These are phyloP conservation scores for Petunia secreta DNA, from an alignment of 257 asterid genomes.

Conservation along the genomic window DNA sequence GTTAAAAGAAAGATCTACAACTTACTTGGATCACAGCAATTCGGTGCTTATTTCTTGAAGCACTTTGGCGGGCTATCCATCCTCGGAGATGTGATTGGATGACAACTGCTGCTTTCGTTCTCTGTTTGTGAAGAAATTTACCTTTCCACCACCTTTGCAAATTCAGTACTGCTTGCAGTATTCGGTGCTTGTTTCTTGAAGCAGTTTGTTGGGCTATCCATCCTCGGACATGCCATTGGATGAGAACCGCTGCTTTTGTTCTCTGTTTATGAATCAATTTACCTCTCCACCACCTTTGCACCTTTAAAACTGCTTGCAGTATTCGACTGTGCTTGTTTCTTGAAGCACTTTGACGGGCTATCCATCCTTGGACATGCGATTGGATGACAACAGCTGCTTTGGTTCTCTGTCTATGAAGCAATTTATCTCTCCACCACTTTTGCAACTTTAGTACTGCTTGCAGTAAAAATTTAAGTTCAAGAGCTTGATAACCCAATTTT, in stretches of 20 bases:
- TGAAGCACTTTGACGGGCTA: slow-evolving; percentile 47
- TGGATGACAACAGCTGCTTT: slow-evolving; percentile 67
- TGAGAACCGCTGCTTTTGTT: slow-evolving; percentile 55
- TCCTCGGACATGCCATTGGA: slow-evolving; percentile 68
- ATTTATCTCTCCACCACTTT: slow-evolving; percentile 77
- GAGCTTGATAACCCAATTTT: slow-evolving; percentile 34
- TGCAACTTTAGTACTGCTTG: slow-evolving; percentile 72
- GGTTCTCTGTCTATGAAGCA: slow-evolving; percentile 41
- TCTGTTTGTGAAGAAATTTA: slow-evolving; percentile 39
- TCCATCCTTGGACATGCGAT: slow-evolving; percentile 71
- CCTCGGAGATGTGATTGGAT: slow-evolving; percentile 75
- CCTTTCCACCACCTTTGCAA: slow-evolving; percentile 91
- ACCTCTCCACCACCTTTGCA: slow-evolving; percentile 85
- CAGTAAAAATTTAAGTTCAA: slow-evolving; percentile 50
- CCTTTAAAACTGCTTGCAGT: slow-evolving; percentile 39
- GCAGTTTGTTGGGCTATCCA: slow-evolving; percentile 57
- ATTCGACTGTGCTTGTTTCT: slow-evolving; percentile 41
- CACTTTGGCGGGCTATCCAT: slow-evolving; percentile 59
- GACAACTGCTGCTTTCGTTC: slow-evolving; percentile 55
- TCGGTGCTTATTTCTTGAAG: slow-evolving; percentile 46
- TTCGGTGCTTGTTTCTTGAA: slow-evolving; percentile 41
- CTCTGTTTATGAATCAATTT: slow-evolving; percentile 38
- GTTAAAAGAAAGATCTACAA: slow-evolving; percentile 21
- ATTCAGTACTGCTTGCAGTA: slow-evolving; percentile 41
- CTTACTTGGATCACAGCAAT: slow-evolving; percentile 75